Percentiles rank a stretch among this genome's conserved stretches.
Evolutionary conservation across 2,329 filamentous ascomycete species (phyloP).

Genomic region (Cladosporium halotolerans): DNA sequence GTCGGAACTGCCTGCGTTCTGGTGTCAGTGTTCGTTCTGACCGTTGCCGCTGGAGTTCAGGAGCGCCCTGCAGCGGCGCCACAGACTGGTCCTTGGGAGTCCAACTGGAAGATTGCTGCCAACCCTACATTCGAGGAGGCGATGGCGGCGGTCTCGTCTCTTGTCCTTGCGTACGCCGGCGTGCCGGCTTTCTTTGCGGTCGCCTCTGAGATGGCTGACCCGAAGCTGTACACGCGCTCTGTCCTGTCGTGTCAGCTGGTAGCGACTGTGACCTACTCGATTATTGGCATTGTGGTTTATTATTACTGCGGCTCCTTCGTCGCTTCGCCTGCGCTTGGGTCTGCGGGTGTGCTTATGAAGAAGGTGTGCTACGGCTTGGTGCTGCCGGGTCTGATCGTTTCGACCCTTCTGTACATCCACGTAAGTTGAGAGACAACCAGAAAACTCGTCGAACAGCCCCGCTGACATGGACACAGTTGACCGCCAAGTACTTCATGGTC

Average conservation of each 20-base stretch:
- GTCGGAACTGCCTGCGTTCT: constrained; percentile 53
- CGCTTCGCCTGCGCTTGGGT: constrained; percentile 54
- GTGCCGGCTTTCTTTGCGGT: constrained; percentile 57
- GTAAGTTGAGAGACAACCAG: background rate
- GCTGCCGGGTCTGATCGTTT: constrained; percentile 48
- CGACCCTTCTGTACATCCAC: constrained; percentile 26
- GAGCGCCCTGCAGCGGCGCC: constrained; percentile 55
- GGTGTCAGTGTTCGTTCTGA: constrained; percentile 40
- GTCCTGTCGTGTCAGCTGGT: constrained; percentile 51
- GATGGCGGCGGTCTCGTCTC: constrained; percentile 5
- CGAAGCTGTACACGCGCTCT: constrained; percentile 53
- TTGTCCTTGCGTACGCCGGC: constrained; percentile 49
- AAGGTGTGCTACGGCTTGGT: constrained; percentile 56
- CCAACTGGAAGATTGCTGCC: constrained; percentile 49
- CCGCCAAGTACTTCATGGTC: constrained; percentile 50
- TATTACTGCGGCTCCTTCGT: constrained; percentile 56
- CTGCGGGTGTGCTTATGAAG: constrained; percentile 53
- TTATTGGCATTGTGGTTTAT: constrained; percentile 54
- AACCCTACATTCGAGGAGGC: constrained; percentile 52
- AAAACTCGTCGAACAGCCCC: no score
- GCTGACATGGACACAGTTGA: constrained; percentile 22
- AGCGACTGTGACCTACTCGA: constrained; percentile 50
- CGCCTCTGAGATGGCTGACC: constrained; percentile 57
- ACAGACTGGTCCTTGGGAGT: constrained; percentile 50
- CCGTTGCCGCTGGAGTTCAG: constrained; percentile 46